Base-by-base conservation (phyloP, 306 rosid genomes). In the Trifolium repens region DNA sequence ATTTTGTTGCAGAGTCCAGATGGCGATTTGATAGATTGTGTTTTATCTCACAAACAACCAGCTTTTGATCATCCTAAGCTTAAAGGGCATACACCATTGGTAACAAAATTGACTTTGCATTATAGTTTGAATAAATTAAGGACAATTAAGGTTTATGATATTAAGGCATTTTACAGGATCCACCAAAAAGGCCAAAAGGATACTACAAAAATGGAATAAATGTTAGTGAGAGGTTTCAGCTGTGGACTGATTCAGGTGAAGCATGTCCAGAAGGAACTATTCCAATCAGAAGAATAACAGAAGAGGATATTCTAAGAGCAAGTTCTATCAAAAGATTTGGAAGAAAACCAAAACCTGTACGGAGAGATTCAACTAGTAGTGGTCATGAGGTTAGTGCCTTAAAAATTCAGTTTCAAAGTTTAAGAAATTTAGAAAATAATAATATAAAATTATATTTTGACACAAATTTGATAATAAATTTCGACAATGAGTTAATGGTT, bases 11-110 rank as follows among this genome's bases (percentile, higher is more conserved):
- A 96, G 99, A 92, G 99, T 75, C 91, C 96, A 37, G 99, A 96
- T 84, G 99, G 99, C 27, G 99, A 96, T 88, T 78, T 90, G 68
- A 96, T 96, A 30, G 99, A 96, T 43, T 96, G 99, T 73, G 93
- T 96, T 77, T 67, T 78, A 24, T 78, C 96, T 77, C 91, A 92
- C 79, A 91, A 88, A 16, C 99, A 96, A 53, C 98, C 92, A 64
- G 96, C 99, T 72, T 96, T 96, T 84, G 98, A 96, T 72, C 98
- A 90, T 79, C 96, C 88, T 59, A 35, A 78, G 39, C 96, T 92
- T 9, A 89, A 64, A 88, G 97, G 96, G 34, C 86, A 84, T 44
- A 88, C 9, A 78, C 93, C 97, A 81, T 84, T 92, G 98, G 98
- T 94, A 91, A 86, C 62, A 54, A 53, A 35, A 67, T 49, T 49